Evolutionary conservation across 2,329 filamentous ascomycete genomes (phyloP), one percentile per base, ranked within the genome.

Genomic region (Colletotrichum graminicola): DNA sequence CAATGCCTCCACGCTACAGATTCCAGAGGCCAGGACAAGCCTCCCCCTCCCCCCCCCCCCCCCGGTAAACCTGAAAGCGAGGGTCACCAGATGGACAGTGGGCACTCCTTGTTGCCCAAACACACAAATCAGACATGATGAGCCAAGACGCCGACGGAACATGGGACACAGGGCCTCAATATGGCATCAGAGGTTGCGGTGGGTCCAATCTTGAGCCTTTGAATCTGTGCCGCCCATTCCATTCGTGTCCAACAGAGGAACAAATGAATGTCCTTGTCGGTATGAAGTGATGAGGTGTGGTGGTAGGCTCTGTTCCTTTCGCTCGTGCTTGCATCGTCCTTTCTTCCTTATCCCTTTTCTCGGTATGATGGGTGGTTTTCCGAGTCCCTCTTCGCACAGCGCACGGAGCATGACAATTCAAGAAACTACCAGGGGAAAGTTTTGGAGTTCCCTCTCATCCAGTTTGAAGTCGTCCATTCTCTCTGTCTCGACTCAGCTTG

Each of bases 21-120:
- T 71, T 59, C 49, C 60, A 63, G 68, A 60, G 62, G 59, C 68
- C 64, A 68, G 52, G 57, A 32, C 54, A 60, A 57, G 26, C 60
- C 32, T 41, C 54, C 59, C 65, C n/a, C n/a, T n/a, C n/a, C 60
- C 32, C 41, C 54, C 59, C 65, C 60, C 32, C 41, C 54, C 59
- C 65, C 65, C 59, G 47, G 41, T 60, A 52, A 68, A 66, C 51
- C 51, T 16, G 60, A 59, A 54, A 64, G 69, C 66, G 36, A 54
- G 69, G 65, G 41, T 32, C 66, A 34, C 69, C 43, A 21, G 32
- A 51, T 21, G 69, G 39, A 71, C 65, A 59, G 39, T 66, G 67
- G 45, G 67, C 47, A 54, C 34, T 51, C n/a, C 39, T 29, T 43
- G 32, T 67, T 43, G 65, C 57, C 47, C 39, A 62, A 61, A 43